A percentile compares a stretch with the other conserved stretches of the same genome.
Conservation (phyloP, 768 basidiomycete species). For the Saitozyma podzolica region DNA sequence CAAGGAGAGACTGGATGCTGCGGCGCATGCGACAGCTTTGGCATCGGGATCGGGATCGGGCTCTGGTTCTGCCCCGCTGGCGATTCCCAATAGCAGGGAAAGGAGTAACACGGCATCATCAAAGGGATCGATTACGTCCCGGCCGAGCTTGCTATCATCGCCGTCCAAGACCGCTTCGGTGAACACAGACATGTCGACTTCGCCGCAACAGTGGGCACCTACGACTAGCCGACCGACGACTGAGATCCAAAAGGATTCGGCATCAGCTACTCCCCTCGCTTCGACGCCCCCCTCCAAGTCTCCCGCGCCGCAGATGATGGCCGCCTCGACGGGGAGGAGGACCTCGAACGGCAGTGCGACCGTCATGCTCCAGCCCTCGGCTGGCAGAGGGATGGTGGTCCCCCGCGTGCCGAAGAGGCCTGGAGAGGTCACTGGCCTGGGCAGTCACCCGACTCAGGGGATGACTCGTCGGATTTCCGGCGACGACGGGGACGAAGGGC, state of each 20-base stretch:
- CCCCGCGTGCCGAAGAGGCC: constrained; percentile 46
- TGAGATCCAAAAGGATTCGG: too few species aligned
- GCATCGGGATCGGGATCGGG: not conserved
- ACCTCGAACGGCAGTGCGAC: constrained; percentile 5
- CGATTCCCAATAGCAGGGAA: not conserved
- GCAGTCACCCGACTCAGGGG: constrained; percentile 21
- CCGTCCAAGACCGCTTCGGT: constrained; percentile 7
- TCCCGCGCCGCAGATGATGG: too few species aligned
- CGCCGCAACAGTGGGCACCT: too few species aligned
- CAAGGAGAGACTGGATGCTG: constrained; percentile 44
- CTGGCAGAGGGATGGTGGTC: constrained; percentile 42
- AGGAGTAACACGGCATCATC: constrained; percentile 13
- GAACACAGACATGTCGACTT: too few species aligned
- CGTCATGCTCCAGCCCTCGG: constrained; percentile 35
- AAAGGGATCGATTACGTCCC: not conserved
- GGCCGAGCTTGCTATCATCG: constrained; percentile 15
- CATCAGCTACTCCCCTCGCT: too few species aligned
- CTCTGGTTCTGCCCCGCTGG: not conserved
- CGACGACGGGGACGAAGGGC: constrained; percentile 2
- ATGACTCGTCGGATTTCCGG: constrained; percentile 23
- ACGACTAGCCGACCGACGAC: too few species aligned
- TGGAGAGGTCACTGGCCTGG: constrained; percentile 44
- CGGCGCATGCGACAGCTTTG: constrained; percentile 18
- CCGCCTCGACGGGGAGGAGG: too few species aligned
- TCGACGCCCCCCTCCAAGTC: too few species aligned